Conservation (phyloP, 2,329 filamentous ascomycete genomes). For the Phialophora tarda region DNA sequence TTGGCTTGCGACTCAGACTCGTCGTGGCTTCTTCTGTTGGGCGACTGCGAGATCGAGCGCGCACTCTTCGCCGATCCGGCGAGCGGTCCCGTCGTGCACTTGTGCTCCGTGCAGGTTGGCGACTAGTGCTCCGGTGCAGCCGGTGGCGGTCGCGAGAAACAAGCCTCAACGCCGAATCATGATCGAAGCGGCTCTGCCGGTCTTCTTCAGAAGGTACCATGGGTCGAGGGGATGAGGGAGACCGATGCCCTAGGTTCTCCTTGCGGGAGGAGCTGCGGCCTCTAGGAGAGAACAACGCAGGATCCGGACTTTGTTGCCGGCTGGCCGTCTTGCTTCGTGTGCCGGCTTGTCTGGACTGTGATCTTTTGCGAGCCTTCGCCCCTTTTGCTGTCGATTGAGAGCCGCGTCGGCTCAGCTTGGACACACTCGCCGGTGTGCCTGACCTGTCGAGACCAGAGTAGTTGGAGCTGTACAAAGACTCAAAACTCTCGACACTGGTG, state of each 20-base stretch:
- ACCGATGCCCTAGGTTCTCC: constrained; percentile 65
- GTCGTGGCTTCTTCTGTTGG: constrained; percentile 39
- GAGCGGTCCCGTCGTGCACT: constrained; percentile 54
- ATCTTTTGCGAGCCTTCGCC: constrained; percentile 45
- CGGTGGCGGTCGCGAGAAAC: constrained; percentile 53
- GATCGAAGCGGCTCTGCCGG: constrained; percentile 61
- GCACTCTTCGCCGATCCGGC: constrained; percentile 50
- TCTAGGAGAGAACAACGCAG: constrained; percentile 48
- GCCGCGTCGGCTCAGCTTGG: constrained; percentile 28
- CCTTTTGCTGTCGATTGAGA: constrained; percentile 35
- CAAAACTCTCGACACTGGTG: constrained; percentile 53
- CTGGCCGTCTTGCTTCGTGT: constrained; percentile 43
- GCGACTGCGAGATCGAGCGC: constrained; percentile 47
- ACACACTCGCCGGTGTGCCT: constrained; percentile 27
- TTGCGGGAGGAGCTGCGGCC: constrained; percentile 69
- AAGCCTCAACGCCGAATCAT: constrained; percentile 64
- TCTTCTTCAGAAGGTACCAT: constrained; percentile 67
- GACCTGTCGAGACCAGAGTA: constrained; percentile 42
- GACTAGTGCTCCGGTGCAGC: constrained; percentile 54
- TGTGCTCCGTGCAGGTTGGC: constrained; percentile 52
- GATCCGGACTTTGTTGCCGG: constrained; percentile 47
- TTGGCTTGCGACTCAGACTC: constrained; percentile 26
- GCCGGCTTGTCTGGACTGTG: constrained; percentile 43
- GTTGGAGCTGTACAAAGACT: constrained; percentile 55
- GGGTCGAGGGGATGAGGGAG: constrained; percentile 80